phyloP scores from a whole-genome alignment of 1,139 yeast genomes.

The Pichia norvegensis region DNA sequence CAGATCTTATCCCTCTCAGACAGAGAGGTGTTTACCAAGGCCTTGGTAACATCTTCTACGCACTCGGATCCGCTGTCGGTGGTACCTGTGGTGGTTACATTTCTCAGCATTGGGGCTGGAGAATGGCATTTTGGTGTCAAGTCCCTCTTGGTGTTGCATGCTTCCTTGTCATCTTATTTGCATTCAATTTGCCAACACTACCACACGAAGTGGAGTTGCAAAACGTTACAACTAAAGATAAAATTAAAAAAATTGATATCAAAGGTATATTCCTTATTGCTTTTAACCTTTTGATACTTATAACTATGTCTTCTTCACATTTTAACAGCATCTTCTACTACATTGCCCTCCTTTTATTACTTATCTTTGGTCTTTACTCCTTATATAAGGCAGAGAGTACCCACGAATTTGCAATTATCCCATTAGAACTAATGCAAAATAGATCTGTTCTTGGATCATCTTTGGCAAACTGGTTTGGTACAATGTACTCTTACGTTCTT shows the following conservation, averaged over 20 bases:
- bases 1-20: slow-evolving; percentile 51
- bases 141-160: slow-evolving; percentile 58
- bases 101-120: slow-evolving; percentile 74
- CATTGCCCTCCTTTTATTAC: slow-evolving; percentile 6
- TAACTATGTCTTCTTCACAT: slow-evolving; percentile 56
- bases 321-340: slow-evolving; percentile 36
- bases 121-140: slow-evolving; percentile 53
- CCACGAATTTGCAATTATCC: slow-evolving; percentile 32
- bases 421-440: slow-evolving; percentile 28
- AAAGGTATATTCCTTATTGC: slow-evolving; percentile 61
- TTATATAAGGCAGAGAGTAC: slow-evolving; percentile 28
- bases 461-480: slow-evolving; percentile 35
- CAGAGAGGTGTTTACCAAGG: slow-evolving; percentile 58
- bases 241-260: slow-evolving; percentile 59
- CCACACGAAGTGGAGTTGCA: slow-evolving; percentile 27
- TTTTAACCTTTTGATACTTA: slow-evolving; percentile 36
- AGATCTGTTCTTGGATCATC: slow-evolving; percentile 33
- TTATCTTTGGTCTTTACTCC: slow-evolving; percentile 12
- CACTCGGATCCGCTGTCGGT: slow-evolving; percentile 64
- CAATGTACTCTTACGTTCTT: slow-evolving; percentile 30
- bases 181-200: slow-evolving; percentile 30
- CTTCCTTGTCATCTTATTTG: slow-evolving; percentile 32
- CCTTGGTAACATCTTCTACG: slow-evolving; percentile 54
- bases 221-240: slow-evolving; percentile 29
- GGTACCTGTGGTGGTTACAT: slow-evolving; percentile 66